A percentile compares a stretch with the other conserved stretches of the same genome.
Conservation (phyloP, 1,284 basidiomycete species). For the Phlebopus sp. region DNA sequence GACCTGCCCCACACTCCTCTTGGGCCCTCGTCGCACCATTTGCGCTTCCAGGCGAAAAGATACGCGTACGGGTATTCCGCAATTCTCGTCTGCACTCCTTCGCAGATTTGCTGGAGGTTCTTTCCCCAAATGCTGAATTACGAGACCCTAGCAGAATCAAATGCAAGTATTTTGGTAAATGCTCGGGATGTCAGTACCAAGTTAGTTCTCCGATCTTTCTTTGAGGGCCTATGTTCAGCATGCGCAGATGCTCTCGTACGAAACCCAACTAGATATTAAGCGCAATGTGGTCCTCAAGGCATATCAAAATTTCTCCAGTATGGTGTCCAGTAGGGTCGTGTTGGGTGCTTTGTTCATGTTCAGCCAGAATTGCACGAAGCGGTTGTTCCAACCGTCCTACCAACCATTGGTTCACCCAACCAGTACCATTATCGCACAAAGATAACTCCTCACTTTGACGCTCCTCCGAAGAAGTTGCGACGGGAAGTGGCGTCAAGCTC, state of each 20-base stretch:
- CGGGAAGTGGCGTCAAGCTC: slow-evolving; percentile 27
- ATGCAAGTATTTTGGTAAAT: slow-evolving; percentile 87
- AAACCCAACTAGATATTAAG: slow-evolving; percentile 84
- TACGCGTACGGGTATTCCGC: slow-evolving; percentile 70
- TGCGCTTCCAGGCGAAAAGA: slow-evolving; percentile 76
- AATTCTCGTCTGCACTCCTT: slow-evolving; percentile 67
- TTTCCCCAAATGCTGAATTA: slow-evolving; percentile 62
- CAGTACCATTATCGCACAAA: slow-evolving; percentile 96
- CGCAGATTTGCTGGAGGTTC: slow-evolving; percentile 72
- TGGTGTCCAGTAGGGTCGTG: slow-evolving; percentile 14
- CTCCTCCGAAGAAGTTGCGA: slow-evolving; percentile 59
- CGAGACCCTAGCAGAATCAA: slow-evolving; percentile 63
- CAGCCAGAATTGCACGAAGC: slow-evolving; percentile 51
- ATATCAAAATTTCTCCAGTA: slow-evolving; percentile 77
- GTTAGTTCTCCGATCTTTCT: slow-evolving; percentile 32
- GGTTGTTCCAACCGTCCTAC: slow-evolving; percentile 64
- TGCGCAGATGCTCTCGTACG: slow-evolving; percentile 81
- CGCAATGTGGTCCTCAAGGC: slow-evolving; percentile 85
- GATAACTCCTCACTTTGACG: slow-evolving; percentile 95
- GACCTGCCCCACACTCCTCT: slow-evolving; percentile 45
- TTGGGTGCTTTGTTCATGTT: not conserved
- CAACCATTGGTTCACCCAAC: slow-evolving; percentile 84
- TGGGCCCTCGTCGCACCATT: slow-evolving; percentile 87
- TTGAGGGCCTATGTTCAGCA: slow-evolving; percentile 8
- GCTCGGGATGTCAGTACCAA: slow-evolving; percentile 79